Base-by-base conservation (phyloP, 2,329 filamentous ascomycete genomes). In the Aureobasidium sp. region DNA sequence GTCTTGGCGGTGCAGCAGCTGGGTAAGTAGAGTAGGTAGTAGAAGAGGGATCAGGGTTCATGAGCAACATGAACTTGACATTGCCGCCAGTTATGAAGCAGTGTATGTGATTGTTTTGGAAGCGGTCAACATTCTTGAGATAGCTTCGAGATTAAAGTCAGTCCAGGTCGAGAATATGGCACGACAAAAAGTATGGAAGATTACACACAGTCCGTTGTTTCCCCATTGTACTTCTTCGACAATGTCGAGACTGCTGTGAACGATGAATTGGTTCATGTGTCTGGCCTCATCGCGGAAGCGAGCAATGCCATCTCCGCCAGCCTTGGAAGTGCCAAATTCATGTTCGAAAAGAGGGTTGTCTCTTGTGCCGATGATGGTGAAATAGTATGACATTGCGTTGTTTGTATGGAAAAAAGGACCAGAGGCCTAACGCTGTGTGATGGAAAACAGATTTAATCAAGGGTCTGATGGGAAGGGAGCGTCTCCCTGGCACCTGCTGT, bases 141-240 rank as follows among this genome's bases (percentile, higher is more conserved):
- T 97, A 97, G 86, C 90, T 95, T 29, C 17, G 36, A 2, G 5
- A 52, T 20, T n/a, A 29, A 27, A 26, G 20, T 37, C 17, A 26
- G 32, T 52, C 6, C 5, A 44, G 24, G 44, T 20, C 17, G 46
- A 8, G 20, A 13, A 34, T 50, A 9, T 20, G 10, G 4, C 15
- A 3, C 7, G 34, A 7, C 6, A 2, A 4, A 13, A 13, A 29
- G 26, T 5, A 34, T 8, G 26, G 59, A 29, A 48, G 39, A 73
- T 80, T 7, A 73, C 81, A 66, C 78, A 95, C 91, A 96, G 88
- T 69, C 90, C 87, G 5, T 89, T 89, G 65, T 82, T 90, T 7
- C 86, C 88, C 93, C 94, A 99, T 78, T 97, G 94, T 34, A 93
- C 86, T 76, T 99, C 94, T 78, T 99, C 94, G 57, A 96, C 89